Evolutionary conservation across 768 basidiomycete genomes (phyloP).

Genomic region (Cystobasidium ongulense): DNA sequence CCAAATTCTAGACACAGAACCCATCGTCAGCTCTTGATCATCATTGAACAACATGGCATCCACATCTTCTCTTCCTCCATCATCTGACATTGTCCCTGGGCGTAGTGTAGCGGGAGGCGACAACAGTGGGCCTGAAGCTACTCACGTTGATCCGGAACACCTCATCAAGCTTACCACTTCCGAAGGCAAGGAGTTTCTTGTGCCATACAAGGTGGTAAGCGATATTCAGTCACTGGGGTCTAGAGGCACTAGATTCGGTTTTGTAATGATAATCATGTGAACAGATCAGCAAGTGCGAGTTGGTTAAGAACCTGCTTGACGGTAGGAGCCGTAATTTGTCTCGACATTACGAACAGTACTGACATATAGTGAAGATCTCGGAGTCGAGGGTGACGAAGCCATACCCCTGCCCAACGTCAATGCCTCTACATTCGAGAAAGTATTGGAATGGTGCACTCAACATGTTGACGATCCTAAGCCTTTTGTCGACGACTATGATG

Average conservation of each 20-base stretch:
- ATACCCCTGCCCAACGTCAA: slow-evolving; percentile 89
- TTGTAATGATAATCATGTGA: not conserved
- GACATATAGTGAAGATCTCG: slow-evolving; percentile 50
- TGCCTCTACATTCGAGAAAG: slow-evolving; percentile 84
- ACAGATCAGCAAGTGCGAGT: slow-evolving; percentile 48
- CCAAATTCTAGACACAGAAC: too few species aligned
- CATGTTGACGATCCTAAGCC: slow-evolving; percentile 89
- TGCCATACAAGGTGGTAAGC: not conserved
- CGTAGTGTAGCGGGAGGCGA: not conserved
- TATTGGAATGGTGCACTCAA: slow-evolving; percentile 94
- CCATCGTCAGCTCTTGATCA: too few species aligned
- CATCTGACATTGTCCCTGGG: not conserved
- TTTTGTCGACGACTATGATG: slow-evolving; percentile 65
- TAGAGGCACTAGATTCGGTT: not conserved
- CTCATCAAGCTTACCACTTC: slow-evolving; percentile 75
- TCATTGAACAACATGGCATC: too few species aligned
- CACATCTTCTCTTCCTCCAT: too few species aligned
- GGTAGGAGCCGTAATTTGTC: slow-evolving; percentile 51
- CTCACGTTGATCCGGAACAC: not conserved
- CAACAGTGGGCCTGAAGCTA: not conserved
- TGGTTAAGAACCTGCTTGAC: slow-evolving; percentile 99
- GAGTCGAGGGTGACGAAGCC: slow-evolving; percentile 85
- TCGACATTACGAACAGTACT: not conserved
- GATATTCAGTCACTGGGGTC: not conserved
- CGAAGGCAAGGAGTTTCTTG: slow-evolving; percentile 77